Evolutionary conservation across 768 basidiomycete genomes (phyloP), one percentile per base, ranked within the genome.

Genomic region (Mycena rosella): DNA sequence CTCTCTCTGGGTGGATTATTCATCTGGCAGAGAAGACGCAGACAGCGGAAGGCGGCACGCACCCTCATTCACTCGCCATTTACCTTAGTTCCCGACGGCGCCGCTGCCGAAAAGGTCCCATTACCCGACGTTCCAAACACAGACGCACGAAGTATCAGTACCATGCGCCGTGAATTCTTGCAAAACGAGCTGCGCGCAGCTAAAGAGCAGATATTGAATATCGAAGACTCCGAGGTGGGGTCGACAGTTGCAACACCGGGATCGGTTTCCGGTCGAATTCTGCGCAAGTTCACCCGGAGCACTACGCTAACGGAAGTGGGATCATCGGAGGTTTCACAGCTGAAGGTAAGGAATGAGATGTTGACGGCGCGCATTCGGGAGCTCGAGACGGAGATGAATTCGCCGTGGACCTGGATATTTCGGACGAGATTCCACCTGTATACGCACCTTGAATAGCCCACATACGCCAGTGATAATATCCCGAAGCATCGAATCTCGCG

Each of bases 371-470:
- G 45, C 30, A 59, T 59, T 9, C 58, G 45, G 24, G 45, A 48
- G 47, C 36, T 59, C n/a, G 45, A 48, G 48, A 30, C 45, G 5
- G n/a, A 29, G 13, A 42, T 59, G 58, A 32, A 59, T 7, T 59
- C 47, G 38, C 45, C 58, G 44, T 58, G 57, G 58, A 24, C 32
- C 32, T 30, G 58, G 58, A 45, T 6, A 44, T 59, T 32, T 58
- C 56, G 27, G 56, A 58, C 22, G 56, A 45, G 40, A 40, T 29
- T n/a, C 56, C 56, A 27, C 56, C 42, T 20, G 44, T 40, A 58
- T 58, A 58, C 26, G 34, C 32, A 34, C 32, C 34, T 30, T 54
- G 49, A 63, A 38, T 38, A 17, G 17, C 36, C 17, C 36, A 38
- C 17, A 38, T 8, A 38, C n/a, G n/a, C n/a, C n/a, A n/a, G n/a